Evolutionary conservation across 805 yeast species (phyloP), one percentile per base, ranked within the genome.

Genomic region (Candida germanica): DNA sequence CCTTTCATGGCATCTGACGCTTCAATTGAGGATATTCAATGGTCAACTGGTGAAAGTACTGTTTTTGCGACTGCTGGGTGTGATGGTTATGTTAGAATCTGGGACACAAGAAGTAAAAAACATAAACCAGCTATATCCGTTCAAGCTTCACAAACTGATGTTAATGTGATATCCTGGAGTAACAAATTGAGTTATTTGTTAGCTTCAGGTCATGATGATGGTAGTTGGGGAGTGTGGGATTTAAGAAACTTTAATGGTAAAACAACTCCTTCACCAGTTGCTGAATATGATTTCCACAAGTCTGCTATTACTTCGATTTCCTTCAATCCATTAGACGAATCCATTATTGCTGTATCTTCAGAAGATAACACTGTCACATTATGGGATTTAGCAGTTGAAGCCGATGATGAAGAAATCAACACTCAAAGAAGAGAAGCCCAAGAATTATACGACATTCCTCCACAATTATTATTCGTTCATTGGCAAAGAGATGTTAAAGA

Each of bases 401-500:
- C 98, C 3, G 98, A 89, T 60, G 98, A 93, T 56, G 98, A 91
- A 56, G 98, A 91, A 63, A 84, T 91, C 47, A 79, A 85, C 39
- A 84, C 83, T 54, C 97, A 91, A 64, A 76, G 79, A 50, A 74
- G 78, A 39, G 93, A 83, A 51, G 75, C 80, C 26, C 74, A 75
- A 49, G 97, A 89, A 50, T 69, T 93, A 47, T 81, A 80, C 47
- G 94, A 84, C 51, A 86, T 91, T 45, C 98, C 98, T 12, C 93
- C 98, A 15, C 98, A 93, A 63, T 72, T 93, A 52, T 69, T 93
- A 58, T 93, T 93, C 66, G 95, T 91, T 29, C 98, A 93, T 61
- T 93, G 98, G 98, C 98, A 93, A 69, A 80, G 81, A 51, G 94
- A 93, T 54, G 97, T 91, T 36, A 93, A 93, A 69, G 98, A 93